Base-by-base conservation (phyloP, 345 rosid species). In the Isatis tinctoria region DNA sequence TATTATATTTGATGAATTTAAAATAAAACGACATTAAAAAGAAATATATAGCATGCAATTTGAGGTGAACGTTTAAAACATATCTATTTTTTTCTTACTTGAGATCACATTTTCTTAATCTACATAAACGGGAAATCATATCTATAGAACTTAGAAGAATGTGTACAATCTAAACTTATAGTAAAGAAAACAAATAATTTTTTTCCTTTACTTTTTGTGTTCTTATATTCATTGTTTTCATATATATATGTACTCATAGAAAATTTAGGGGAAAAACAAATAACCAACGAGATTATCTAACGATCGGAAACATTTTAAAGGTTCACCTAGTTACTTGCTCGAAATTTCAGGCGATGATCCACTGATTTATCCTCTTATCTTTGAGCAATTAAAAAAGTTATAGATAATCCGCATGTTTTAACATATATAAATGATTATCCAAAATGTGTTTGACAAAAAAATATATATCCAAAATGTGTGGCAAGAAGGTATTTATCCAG, bases 361-460 rank as follows among this genome's bases (percentile, higher is more conserved):
- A 60, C 52, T 71, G 48, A 35, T 5, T 45, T 59, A 58, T 59
- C 17, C 37, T 33, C 36, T 22, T 70, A 33, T 33, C 16, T 67
- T 58, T 53, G 24, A 43, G 43, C 53, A 54, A 22, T 22, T 22
- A 22, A 2, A 22, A 22, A 22, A 22, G 2, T 2, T 22, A 22
- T 22, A 2, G 33, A 56, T 20, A 70, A 70, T 59, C 66, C 3
- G 58, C 57, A 58, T 59, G 47, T 70, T 57, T 33, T 7, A 13
- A n/a, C n/a, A n/a, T n/a, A 59, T 58, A 22, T 14, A 9, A 28
- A 57, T 17, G 14, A n/a, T 47, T 39, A 72, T 63, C 63, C 56
- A 73, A 54, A 73, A 54, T 20, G 64, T 64, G 57, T n/a, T n/a
- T 43, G 64, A 64, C 12, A 73, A 53, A 20, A 40, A 60, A 39